These are phyloP conservation scores for Lactarius hatsudake DNA, from an alignment of 768 basidiomycete species.

Conservation along the genomic window DNA sequence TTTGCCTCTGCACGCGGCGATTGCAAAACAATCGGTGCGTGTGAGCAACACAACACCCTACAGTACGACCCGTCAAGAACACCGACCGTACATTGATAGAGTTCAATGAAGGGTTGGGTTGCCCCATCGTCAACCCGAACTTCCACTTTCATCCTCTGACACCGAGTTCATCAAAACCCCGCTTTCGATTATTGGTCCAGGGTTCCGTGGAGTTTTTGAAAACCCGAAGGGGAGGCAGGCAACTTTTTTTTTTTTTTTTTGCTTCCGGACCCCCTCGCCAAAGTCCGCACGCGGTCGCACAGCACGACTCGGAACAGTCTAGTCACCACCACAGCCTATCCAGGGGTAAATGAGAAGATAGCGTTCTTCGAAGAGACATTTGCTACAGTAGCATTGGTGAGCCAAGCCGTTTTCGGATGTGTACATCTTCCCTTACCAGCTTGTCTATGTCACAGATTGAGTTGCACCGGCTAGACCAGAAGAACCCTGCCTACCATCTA, in stretches of 20 bases:
- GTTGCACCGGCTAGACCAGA: background rate
- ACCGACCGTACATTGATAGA: too few species aligned
- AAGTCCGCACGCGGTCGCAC: slow-evolving; percentile 4
- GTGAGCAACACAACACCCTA: background rate
- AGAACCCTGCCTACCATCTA: background rate
- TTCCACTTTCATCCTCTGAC: background rate
- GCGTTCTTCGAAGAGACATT: background rate
- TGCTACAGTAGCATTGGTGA: background rate
- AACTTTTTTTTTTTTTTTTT: slow-evolving; percentile 7
- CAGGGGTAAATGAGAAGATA: slow-evolving; percentile 1
- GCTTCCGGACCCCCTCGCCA: slow-evolving; percentile 9
- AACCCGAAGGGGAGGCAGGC: slow-evolving; percentile 6
- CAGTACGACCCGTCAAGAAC: too few species aligned
- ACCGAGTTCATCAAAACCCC: background rate
- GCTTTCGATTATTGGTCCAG: background rate
- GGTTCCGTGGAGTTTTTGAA: background rate
- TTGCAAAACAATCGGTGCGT: background rate
- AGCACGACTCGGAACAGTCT: background rate
- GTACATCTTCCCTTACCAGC: background rate
- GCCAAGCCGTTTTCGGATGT: background rate
- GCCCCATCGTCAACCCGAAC: background rate
- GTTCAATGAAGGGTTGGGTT: background rate
- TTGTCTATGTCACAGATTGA: background rate
- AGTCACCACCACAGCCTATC: background rate
- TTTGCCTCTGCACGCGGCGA: background rate